Percentiles rank a stretch among this genome's conserved stretches.
These are phyloP conservation scores for Nicotiana knightiana DNA, from an alignment of 257 asterid genomes.

Conservation along the genomic window DNA sequence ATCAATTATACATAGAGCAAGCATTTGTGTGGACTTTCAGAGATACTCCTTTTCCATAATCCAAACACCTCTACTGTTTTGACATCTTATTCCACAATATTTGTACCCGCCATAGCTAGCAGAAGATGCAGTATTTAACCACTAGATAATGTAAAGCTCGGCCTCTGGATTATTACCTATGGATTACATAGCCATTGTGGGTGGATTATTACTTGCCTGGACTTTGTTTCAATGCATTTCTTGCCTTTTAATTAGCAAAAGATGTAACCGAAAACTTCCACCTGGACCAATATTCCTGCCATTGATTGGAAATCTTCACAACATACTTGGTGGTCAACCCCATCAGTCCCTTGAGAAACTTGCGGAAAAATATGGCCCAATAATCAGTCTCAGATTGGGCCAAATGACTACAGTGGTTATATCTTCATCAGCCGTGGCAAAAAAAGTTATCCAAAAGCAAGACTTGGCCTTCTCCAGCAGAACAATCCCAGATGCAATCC, in stretches of 20 bases:
- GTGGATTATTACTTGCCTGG: slow-evolving; percentile 37
- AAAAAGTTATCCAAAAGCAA: slow-evolving; percentile 15
- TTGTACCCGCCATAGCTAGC: no score
- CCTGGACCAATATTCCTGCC: slow-evolving; percentile 18
- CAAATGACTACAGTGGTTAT: slow-evolving; percentile 10
- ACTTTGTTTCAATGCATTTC: slow-evolving; percentile 3
- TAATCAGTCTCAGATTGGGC: slow-evolving; percentile 7
- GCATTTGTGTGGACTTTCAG: no score
- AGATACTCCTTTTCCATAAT: no score
- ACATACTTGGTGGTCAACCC: slow-evolving; percentile 12
- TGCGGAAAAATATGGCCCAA: slow-evolving; percentile 20
- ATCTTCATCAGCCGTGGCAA: slow-evolving; percentile 10
- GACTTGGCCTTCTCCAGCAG: slow-evolving; percentile 20
- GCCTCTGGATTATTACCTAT: neutral
- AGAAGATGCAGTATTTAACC: neutral
- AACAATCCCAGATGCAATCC: slow-evolving; percentile 17
- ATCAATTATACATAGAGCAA: no score
- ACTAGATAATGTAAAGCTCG: neutral
- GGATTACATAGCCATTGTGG: slow-evolving; percentile 21
- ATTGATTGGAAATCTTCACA: slow-evolving; percentile 10
- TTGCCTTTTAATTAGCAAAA: neutral
- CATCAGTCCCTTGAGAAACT: slow-evolving; percentile 23
- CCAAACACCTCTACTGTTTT: no score
- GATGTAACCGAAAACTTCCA: slow-evolving; percentile 12
- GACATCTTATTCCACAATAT: no score